These are phyloP conservation scores for Pseudonitzschia multiseries DNA, from an alignment of 108 stramenopile species.

Conservation along the genomic window DNA sequence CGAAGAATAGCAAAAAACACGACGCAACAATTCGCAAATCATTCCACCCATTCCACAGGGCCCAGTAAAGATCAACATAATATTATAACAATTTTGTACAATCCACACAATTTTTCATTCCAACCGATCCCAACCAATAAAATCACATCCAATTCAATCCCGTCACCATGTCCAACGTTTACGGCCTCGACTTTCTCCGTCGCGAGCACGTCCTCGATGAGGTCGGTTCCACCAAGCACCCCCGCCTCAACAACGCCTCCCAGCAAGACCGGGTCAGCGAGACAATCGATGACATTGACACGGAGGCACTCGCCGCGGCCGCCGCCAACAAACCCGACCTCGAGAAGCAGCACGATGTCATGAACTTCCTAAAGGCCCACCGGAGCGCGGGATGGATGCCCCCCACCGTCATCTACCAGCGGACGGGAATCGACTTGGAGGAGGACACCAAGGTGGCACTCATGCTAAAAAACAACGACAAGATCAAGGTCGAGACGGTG, in stretches of 20 bases:
- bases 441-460: conserved; percentile 53
- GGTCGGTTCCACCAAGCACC: conserved; percentile 15
- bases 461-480: conserved; percentile 68
- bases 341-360: conserved; percentile 82
- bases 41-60: neutral
- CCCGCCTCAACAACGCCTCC: neutral
- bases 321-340: conserved; percentile 69
- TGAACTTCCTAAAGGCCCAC: conserved; percentile 74
- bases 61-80: too few species aligned
- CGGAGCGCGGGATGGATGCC: conserved; percentile 73
- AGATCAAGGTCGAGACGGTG: conserved; percentile 69
- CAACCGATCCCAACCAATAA: neutral
- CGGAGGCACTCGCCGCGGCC: conserved; percentile 26
- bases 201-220: conserved; percentile 53
- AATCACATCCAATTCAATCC: neutral
- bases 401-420: conserved; percentile 66
- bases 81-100: too few species aligned
- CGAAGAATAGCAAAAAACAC: too few species aligned
- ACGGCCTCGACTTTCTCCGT: conserved; percentile 77
- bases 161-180: conserved; percentile 12
- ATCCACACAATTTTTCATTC: too few species aligned
- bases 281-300: conserved; percentile 14
- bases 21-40: neutral
- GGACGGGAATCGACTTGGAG: conserved; percentile 73
- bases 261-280: neutral